phyloP scores from a whole-genome alignment of 257 asterid species.

The Salvia miltiorrhiza region DNA sequence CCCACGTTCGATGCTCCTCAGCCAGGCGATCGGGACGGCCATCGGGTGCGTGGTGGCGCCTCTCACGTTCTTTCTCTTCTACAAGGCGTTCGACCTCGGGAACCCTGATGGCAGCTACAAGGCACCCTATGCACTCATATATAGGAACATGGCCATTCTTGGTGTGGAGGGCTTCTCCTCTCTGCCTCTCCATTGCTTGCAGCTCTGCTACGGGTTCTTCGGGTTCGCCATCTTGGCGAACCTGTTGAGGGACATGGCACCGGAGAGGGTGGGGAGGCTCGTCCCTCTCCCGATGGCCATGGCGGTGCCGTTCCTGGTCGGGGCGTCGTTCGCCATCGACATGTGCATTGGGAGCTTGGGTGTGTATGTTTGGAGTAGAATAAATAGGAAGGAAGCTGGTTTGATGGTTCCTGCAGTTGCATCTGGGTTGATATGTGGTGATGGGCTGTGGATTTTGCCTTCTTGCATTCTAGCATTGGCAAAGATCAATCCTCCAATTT shows the following conservation, averaged over 20 bases:
- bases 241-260: conserved; percentile 42
- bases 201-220: conserved; percentile 60
- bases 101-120: conserved; percentile 51
- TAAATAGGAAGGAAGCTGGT: conserved; percentile 40
- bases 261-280: conserved; percentile 37
- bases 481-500: conserved; percentile 55
- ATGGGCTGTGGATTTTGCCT: conserved; percentile 71
- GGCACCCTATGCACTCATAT: conserved; percentile 69
- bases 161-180: conserved; percentile 74
- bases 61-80: conserved; percentile 64
- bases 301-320: conserved; percentile 81
- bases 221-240: conserved; percentile 45
- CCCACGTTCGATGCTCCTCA: conserved; percentile 63
- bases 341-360: conserved; percentile 74
- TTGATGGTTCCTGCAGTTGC: conserved; percentile 68
- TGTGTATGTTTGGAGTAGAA: conserved; percentile 51
- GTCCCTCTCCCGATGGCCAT: conserved; percentile 81
- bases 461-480: conserved; percentile 57
- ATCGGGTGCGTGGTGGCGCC: conserved; percentile 73
- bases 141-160: conserved; percentile 73
- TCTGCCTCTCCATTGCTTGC: conserved; percentile 62
- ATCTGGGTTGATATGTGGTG: conserved; percentile 73
- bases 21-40: conserved; percentile 70
- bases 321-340: conserved; percentile 69
- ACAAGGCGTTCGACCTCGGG: conserved; percentile 61